Percentiles rank a stretch among this genome's conserved stretches.
phyloP scores from a whole-genome alignment of 108 stramenopile genomes.

The Cyclostephanos tholiformis region DNA sequence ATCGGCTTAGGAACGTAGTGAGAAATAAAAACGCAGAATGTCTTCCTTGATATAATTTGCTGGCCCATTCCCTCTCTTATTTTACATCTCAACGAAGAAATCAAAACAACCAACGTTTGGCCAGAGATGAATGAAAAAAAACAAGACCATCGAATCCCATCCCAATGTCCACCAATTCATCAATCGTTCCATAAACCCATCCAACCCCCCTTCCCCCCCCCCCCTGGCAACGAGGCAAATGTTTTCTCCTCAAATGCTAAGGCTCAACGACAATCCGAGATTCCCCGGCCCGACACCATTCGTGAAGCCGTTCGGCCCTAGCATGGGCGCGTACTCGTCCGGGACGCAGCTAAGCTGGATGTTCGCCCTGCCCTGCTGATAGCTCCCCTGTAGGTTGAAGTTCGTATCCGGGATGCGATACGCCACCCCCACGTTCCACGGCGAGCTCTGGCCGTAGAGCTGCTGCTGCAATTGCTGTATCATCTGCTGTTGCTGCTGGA shows the following conservation, averaged over 20 bases:
- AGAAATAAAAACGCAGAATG: too few species aligned
- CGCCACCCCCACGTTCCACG: slow-evolving; percentile 96
- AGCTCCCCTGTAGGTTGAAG: slow-evolving; percentile 92
- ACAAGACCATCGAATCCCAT: too few species aligned
- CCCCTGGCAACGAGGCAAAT: not conserved
- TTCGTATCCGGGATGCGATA: slow-evolving; percentile 97
- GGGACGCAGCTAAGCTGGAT: slow-evolving; percentile 96
- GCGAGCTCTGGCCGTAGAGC: slow-evolving; percentile 88
- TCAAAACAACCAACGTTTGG: too few species aligned
- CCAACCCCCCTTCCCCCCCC: not conserved
- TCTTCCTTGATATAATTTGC: too few species aligned
- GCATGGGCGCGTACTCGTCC: slow-evolving; percentile 93
- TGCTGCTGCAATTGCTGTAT: slow-evolving; percentile 94
- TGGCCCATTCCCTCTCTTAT: too few species aligned
- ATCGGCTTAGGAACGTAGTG: too few species aligned
- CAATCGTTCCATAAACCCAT: not conserved
- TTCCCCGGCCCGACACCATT: slow-evolving; percentile 98
- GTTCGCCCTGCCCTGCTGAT: slow-evolving; percentile 94
- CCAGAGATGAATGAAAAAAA: too few species aligned
- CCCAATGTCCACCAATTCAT: too few species aligned
- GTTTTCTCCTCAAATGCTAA: slow-evolving; percentile 74
- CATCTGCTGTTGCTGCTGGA: slow-evolving; percentile 96
- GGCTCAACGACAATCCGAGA: slow-evolving; percentile 92
- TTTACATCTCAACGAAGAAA: too few species aligned
- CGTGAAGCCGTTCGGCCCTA: slow-evolving; percentile 96